Evolutionary conservation across 306 rosid genomes (phyloP), one percentile per base, ranked within the genome.

Genomic region (Dalbergia cochinchinensis): DNA sequence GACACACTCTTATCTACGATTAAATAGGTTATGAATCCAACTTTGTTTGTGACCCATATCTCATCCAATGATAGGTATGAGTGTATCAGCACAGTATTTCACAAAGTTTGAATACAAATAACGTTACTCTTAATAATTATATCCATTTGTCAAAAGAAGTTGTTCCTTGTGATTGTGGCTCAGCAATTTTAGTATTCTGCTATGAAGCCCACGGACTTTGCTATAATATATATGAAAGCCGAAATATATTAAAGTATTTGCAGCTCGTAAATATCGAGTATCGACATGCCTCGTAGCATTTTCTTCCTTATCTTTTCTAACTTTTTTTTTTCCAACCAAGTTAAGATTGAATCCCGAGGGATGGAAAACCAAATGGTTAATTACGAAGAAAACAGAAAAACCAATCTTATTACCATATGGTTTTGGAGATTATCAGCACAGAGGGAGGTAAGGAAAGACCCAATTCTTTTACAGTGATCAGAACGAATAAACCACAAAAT

Each of bases 131-230:
- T 47, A 47, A 47, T 47, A 47, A 9, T 47, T 47, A 11, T 47
- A 47, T 47, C 51, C 12, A 47, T 9, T 47, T 47, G 51, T 47
- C 51, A 3, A 3, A 7, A 15, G 51, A 9, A 47, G 9, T 47
- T 47, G 44, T 78, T 45, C 44, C 68, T 39, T 44, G 71, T 64
- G 81, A 60, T 61, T 44, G 85, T 73, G 84, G 84, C 87, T 63
- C 73, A 57, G 47, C 82, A 73, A 54, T 65, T 71, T 45, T 79
- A 71, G 72, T 37, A 44, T 44, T 44, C 5, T 50, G 85, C 74
- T 0, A 80, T 22, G 83, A 86, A 69, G 83, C 79, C 82, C 61
- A 62, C 89, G 50, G 65, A 58, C 39, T 59, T 47, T 47, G 53
- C 4, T 42, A 11, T 10, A 47, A 47, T 47, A 11, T 47, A 69